Evolutionary conservation across 1,284 basidiomycete genomes (phyloP), one percentile per base, ranked within the genome.

Genomic region (Peniophora sp.): DNA sequence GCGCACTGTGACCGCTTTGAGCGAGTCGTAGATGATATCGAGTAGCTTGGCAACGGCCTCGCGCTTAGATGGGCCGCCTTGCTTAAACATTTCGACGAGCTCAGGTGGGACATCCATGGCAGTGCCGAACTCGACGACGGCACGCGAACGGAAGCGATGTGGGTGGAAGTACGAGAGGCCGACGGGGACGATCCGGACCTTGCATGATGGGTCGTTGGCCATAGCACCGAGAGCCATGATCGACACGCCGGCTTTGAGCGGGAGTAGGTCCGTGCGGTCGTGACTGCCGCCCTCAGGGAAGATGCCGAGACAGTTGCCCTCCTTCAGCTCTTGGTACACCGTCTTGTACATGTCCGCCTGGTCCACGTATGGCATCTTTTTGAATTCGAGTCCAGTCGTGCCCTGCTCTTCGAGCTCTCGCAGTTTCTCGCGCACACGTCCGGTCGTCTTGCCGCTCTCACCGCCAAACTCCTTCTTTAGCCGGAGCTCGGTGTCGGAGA

Each of bases 271-370:
- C 16, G 91, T 95, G 38, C 95, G 85, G 69, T 98, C 95, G 68
- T 98, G 95, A 52, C 94, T 97, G 52, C 95, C 95, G 90, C 92
- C 94, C 84, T 97, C 95, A 45, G 95, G 95, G 65, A 97, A 97
- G 58, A 98, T 96, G 47, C 94, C 92, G 57, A 98, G 94, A 59
- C 87, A 86, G 10, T 92, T 92, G 16, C 92, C 91, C 50, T 89
- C 81, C 53, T 85, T 90, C 53, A 99, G 73, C 55, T 84, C 82
- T 60, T 92, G 78, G 66, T 97, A 99, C 3, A 99, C 97, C 55
- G 92, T 81, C 20, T 87, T 83, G 66, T 98, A 99, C 85, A 98
- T 98, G 55, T 92, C 83, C 55, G 89, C 83, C 67, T 98, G 95
- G 70, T 97, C 89, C 54, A 98, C 83, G 63, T 85, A 85, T 1